Percentiles rank a stretch among this genome's conserved stretches.
phyloP scores from a whole-genome alignment of 306 rosid species.

The Vigna radiata region DNA sequence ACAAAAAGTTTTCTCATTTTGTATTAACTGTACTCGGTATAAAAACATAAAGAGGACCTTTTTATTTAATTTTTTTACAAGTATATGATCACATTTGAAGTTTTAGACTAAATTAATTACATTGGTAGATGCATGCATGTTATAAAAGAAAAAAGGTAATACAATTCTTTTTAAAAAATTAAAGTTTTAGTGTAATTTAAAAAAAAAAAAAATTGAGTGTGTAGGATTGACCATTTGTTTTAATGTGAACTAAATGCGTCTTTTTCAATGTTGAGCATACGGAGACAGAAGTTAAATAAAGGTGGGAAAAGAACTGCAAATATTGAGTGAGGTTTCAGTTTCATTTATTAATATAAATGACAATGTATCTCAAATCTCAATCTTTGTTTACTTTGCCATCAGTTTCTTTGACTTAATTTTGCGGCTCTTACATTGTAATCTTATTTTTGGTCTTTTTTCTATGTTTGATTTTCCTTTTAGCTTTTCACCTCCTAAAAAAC shows the following conservation, averaged over 20 bases:
- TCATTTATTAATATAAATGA: conserved; percentile 8
- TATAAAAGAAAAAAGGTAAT: no score
- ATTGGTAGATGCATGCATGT: no score
- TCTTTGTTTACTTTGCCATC: background rate
- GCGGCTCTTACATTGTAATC: conserved; percentile 39
- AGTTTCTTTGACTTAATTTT: conserved; percentile 40
- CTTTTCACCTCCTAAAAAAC: background rate
- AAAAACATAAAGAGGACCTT: no score
- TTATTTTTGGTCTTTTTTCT: background rate
- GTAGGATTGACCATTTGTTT: background rate
- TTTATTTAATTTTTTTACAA: no score
- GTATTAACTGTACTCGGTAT: no score
- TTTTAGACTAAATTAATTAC: no score
- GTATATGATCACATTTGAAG: no score
- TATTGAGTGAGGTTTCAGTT: conserved; percentile 13
- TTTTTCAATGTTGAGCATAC: conserved; percentile 32
- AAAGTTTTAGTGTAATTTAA: no score
- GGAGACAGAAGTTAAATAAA: background rate
- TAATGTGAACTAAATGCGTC: conserved; percentile 9
- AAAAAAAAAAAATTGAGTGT: background rate
- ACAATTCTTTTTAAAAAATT: no score
- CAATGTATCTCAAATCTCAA: background rate
- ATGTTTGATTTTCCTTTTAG: background rate
- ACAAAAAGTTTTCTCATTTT: no score
- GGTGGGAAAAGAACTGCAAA: background rate